Evolutionary conservation across 2,329 filamentous ascomycete species (phyloP), one percentile per base, ranked within the genome.

Genomic region (Fusarium sp.): DNA sequence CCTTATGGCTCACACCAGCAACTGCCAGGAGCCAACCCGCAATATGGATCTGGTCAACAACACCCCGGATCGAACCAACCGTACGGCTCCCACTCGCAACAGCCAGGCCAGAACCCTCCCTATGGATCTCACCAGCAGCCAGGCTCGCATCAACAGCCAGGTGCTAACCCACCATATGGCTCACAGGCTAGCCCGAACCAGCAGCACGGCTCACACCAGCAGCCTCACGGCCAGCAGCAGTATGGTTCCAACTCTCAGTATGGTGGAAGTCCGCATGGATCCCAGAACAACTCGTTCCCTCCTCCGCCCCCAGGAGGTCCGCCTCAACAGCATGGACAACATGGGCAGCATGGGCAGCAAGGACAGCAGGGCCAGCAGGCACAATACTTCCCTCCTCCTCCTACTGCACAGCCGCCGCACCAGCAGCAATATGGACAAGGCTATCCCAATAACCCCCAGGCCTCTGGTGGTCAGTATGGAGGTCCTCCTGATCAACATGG

Each of bases 221-320:
- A 29, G 27, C 27, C 27, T 29, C 27, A 29, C 27, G 27, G 27
- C n/a, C 59, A 69, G 45, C 62, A 76, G 39, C 62, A 76, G 31
- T 75, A 77, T 18, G 76, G 74, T 6, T 64, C 65, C 20, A 76
- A 67, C 45, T 39, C 67, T 22, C 60, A 70, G n/a, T 76, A 75
- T 14, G 65, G 76, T 27, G 72, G 74, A 35, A 78, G 73, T 37
- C 71, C 74, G 9, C n/a, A 78, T 48, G 74, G 73, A 27, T 74
- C 76, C 22, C 75, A 77, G n/a, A 77, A 67, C 45, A 74, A 78
- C 24, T 78, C 77, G 24, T 78, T 76, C 64, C 77, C 77, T 52
- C 76, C 77, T 24, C 77, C 77, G 24, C 75, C 77, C 14, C 31
- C 74, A 11, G 70, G 74, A 50, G 77, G 76, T 16, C 72, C 67